These are phyloP conservation scores for Tylopilus felleus DNA, from an alignment of 768 basidiomycete species.

Conservation along the genomic window DNA sequence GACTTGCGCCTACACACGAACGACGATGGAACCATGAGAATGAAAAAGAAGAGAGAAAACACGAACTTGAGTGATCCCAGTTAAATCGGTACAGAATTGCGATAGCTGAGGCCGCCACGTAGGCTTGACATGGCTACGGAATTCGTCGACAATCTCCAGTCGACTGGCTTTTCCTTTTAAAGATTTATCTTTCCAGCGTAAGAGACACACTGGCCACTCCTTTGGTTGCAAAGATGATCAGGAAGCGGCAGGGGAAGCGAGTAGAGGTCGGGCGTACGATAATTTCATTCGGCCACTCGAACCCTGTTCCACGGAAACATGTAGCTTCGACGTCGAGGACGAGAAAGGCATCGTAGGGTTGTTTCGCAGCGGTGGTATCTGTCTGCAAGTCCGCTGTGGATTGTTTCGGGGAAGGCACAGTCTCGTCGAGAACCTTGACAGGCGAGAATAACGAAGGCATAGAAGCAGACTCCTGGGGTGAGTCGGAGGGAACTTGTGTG, in stretches of 20 bases:
- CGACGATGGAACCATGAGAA: constrained; percentile 4
- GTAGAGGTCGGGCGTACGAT: constrained; percentile 56
- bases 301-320: constrained; percentile 59
- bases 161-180: constrained; percentile 47
- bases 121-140: constrained; percentile 84
- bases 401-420: not conserved
- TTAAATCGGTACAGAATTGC: constrained; percentile 80
- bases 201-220: constrained; percentile 92
- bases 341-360: constrained; percentile 73
- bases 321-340: constrained; percentile 91
- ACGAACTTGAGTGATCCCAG: constrained; percentile 89
- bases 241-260: constrained; percentile 2
- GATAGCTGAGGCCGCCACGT: constrained; percentile 82
- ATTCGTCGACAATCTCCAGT: constrained; percentile 74
- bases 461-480: not conserved
- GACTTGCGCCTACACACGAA: constrained; percentile 64
- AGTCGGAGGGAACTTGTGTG: not conserved
- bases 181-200: constrained; percentile 73
- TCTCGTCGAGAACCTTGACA: constrained; percentile 7
- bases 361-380: constrained; percentile 29
- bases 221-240: constrained; percentile 30
- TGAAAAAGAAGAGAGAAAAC: constrained; percentile 1
- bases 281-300: constrained; percentile 92
- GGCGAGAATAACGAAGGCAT: constrained; percentile 21
- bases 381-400: constrained; percentile 2